Conservation (phyloP, 75 land plant species). For the Isoetes taiwanensis region DNA sequence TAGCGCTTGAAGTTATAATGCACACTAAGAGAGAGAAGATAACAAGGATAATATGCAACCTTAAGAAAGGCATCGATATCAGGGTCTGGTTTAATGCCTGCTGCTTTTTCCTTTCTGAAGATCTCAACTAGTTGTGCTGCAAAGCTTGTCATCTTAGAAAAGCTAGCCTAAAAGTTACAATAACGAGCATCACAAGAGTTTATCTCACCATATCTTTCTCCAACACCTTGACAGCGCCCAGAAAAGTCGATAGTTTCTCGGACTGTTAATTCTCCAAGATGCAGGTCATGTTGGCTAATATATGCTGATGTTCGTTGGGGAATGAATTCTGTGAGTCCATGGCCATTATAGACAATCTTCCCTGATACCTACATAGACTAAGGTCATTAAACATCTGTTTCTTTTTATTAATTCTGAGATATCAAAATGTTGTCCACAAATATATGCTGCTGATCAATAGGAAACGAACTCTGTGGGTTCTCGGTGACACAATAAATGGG, state of each 20-base stretch:
- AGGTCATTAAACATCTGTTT: too few species aligned
- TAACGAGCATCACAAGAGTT: background rate
- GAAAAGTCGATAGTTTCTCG: conserved; percentile 2
- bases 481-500: too few species aligned
- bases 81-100: background rate
- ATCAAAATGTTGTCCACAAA: too few species aligned
- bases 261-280: background rate
- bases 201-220: background rate
- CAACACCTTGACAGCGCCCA: background rate
- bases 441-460: too few species aligned
- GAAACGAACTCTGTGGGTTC: too few species aligned
- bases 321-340: background rate
- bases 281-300: conserved; percentile 9
- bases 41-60: background rate
- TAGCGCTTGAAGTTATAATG: background rate
- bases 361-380: conserved; percentile 6
- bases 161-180: background rate
- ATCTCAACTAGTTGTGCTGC: background rate
- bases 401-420: too few species aligned
- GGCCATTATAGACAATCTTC: background rate
- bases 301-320: background rate
- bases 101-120: background rate
- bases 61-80: conserved; percentile 1
- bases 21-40: too few species aligned
- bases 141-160: too few species aligned